phyloP scores from a whole-genome alignment of 768 basidiomycete genomes.

The Suillus spraguei region DNA sequence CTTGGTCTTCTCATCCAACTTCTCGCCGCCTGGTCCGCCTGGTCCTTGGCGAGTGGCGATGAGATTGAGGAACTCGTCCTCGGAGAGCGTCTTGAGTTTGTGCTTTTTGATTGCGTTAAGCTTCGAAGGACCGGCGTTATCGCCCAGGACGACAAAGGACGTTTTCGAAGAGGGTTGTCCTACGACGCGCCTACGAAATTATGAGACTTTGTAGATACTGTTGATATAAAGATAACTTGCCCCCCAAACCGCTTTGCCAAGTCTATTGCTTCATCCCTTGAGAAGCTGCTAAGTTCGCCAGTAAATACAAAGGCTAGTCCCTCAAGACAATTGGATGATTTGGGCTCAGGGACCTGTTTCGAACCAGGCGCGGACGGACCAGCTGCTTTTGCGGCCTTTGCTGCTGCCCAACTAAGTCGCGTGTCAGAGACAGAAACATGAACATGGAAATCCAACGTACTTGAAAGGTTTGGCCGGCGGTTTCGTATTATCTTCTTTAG shows the following conservation, averaged over 20 bases:
- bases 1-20: slow-evolving; percentile 75
- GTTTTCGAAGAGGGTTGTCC: slow-evolving; percentile 89
- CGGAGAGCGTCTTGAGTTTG: slow-evolving; percentile 70
- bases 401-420: slow-evolving; percentile 47
- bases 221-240: slow-evolving; percentile 46
- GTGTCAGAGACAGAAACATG: background rate
- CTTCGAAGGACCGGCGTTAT: slow-evolving; percentile 87
- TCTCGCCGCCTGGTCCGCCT: slow-evolving; percentile 35
- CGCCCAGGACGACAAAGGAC: slow-evolving; percentile 85
- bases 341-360: slow-evolving; percentile 66
- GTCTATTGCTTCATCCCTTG: slow-evolving; percentile 85
- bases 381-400: slow-evolving; percentile 61
- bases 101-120: slow-evolving; percentile 86
- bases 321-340: slow-evolving; percentile 78
- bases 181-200: slow-evolving; percentile 73
- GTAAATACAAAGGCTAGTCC: slow-evolving; percentile 96
- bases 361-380: slow-evolving; percentile 60
- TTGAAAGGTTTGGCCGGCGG: slow-evolving; percentile 24
- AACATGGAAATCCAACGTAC: slow-evolving; percentile 16
- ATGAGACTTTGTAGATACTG: background rate
- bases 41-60: slow-evolving; percentile 72
- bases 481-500: slow-evolving; percentile 9
- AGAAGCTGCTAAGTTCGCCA: slow-evolving; percentile 85
- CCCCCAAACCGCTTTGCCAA: slow-evolving; percentile 92
- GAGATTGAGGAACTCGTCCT: slow-evolving; percentile 85